Base-by-base conservation (phyloP, 768 basidiomycete species). In the Mycena metata region DNA sequence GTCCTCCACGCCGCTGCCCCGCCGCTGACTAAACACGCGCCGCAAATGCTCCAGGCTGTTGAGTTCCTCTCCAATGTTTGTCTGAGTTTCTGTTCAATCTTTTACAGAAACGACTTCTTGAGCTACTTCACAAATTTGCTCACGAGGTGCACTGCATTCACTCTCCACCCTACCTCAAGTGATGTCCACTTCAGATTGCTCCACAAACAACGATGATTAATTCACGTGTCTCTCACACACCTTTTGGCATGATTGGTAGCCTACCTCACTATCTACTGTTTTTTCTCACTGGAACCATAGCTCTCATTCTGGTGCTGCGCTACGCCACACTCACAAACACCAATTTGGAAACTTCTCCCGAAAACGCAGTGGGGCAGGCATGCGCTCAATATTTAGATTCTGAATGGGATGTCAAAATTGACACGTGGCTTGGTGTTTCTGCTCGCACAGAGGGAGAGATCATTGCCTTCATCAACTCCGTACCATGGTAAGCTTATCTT, bases 301-400 rank as follows among this genome's bases (percentile, higher is more conserved):
- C 43, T 58, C 23, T 58, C 57, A 58, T 58, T 58, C 50, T 51
- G 50, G 57, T 58, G 23, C 36, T 58, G 42, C 43, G 57, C 57
- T 58, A 58, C 33, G 57, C 57, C 21, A 58, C 57, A 10, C 57
- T 58, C 42, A 58, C 21, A 46, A 45, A 58, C 43, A 39, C 13
- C 41, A 58, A 58, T 58, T 58, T 19, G 42, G 26, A 45, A 45
- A 58, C 24, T 9, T 12, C 43, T 26, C 17, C 3, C 42, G 26
- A 26, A 26, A 17, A 23, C 43, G 57, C 57, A 58, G 23, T 58
- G 23, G 24, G n/a, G 57, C 42, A 58, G 57, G 57, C 57, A 45
- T 58, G 24, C 43, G 17, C 57, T 26, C 57, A 19, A 58, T 58
- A 45, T 21, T 58, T 26, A 45, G 57, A 11, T 21, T 58, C 57